These are phyloP conservation scores for Torrubiella hemipterigena DNA, from an alignment of 2,329 filamentous ascomycete genomes.

Conservation along the genomic window DNA sequence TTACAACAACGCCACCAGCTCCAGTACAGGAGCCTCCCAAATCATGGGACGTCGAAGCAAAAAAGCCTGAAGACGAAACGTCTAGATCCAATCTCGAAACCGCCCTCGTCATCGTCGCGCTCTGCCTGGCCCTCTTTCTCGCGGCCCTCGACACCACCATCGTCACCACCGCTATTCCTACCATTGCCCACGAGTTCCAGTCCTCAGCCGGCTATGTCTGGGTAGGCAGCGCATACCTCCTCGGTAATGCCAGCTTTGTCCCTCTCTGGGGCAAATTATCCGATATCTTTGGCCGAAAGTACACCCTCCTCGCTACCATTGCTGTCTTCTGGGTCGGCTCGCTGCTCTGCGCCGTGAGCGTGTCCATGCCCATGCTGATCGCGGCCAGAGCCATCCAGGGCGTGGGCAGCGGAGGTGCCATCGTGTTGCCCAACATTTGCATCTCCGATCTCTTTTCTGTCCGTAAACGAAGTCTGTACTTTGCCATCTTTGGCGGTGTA, in stretches of 20 bases:
- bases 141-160: conserved; percentile 49
- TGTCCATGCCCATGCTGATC: conserved; percentile 39
- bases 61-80: conserved; percentile 23
- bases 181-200: conserved; percentile 50
- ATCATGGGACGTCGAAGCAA: too few relatives aligned
- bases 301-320: conserved; percentile 36
- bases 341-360: conserved; percentile 37
- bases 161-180: conserved; percentile 54
- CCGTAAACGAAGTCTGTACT: conserved; percentile 37
- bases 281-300: conserved; percentile 48
- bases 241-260: conserved; percentile 54
- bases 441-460: conserved; percentile 44
- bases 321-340: conserved; percentile 42
- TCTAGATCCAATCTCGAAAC: conserved; percentile 25
- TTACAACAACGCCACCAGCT: too few relatives aligned
- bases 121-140: conserved; percentile 36
- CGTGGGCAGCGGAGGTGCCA: conserved; percentile 41
- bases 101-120: conserved; percentile 25
- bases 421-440: conserved; percentile 48
- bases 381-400: conserved; percentile 45
- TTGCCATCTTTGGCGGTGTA: conserved; percentile 38
- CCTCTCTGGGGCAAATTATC: conserved; percentile 58
- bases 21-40: too few relatives aligned
- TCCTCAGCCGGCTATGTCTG: conserved; percentile 63
- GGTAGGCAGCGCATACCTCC: conserved; percentile 64